Evolutionary conservation across 228 moss, liverwort and hornwort genomes (phyloP).

Genomic region (Sphagnum magellanicum): DNA sequence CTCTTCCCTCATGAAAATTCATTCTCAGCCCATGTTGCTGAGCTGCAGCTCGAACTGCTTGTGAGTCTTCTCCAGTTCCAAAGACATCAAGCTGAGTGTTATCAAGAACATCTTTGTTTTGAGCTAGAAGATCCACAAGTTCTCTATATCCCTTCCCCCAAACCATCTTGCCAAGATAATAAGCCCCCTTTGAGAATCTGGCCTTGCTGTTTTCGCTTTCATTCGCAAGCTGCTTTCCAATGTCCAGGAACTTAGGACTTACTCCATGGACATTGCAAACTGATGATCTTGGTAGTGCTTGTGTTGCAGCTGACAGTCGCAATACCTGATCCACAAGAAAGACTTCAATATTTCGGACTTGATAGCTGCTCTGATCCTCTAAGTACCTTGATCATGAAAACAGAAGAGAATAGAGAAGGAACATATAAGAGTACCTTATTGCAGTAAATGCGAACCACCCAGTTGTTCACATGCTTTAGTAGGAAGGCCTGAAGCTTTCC

Average conservation of each 20-base stretch:
- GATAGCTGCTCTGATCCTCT: neutral
- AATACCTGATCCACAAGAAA: conserved; percentile 41
- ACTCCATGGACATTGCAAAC: conserved; percentile 95
- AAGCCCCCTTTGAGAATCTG: conserved; percentile 65
- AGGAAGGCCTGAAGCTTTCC: conserved; percentile 69
- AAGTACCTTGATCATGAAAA: neutral
- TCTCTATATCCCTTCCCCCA: conserved; percentile 96
- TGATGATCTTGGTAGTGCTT: conserved; percentile 65
- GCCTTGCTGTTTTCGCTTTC: conserved; percentile 27
- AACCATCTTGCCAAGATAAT: conserved; percentile 92
- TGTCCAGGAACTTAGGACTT: conserved; percentile 70
- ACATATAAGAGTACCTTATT: conserved; percentile 36
- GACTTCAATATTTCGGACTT: neutral
- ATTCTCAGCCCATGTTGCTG: conserved; percentile 48
- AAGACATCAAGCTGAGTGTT: conserved; percentile 65
- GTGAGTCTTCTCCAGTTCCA: conserved; percentile 87
- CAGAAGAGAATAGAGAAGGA: too few relatives aligned
- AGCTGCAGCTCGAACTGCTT: conserved; percentile 58
- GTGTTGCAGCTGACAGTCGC: conserved; percentile 89
- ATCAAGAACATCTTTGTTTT: conserved; percentile 50
- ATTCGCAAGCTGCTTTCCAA: conserved; percentile 50
- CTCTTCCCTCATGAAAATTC: conserved; percentile 73
- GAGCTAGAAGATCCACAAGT: conserved; percentile 72
- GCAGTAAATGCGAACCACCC: conserved; percentile 75
- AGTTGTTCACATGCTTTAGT: conserved; percentile 71